phyloP scores from a whole-genome alignment of 192 early-diverging fungal species.

The Podila epicladia region DNA sequence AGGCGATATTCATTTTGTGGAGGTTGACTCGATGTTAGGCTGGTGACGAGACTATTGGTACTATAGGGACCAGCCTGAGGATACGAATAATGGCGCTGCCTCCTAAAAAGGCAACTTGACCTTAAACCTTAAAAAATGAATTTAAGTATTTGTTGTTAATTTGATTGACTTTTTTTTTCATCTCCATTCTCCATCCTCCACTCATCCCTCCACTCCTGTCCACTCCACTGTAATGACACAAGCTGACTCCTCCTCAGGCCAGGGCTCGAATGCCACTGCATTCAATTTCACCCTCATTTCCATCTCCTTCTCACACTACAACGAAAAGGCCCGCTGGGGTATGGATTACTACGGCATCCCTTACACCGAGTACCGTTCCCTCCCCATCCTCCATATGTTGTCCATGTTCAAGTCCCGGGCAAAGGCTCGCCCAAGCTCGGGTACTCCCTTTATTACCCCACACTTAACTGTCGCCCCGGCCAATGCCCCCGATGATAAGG shows the following conservation, averaged over 20 bases:
- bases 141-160: not conserved
- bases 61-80: no score
- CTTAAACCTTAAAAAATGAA: no score
- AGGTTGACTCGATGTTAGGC: no score
- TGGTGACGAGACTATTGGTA: no score
- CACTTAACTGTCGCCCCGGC: not conserved
- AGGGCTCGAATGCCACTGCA: not conserved
- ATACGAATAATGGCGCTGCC: no score
- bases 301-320: constrained; percentile 52
- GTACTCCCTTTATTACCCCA: constrained; percentile 20
- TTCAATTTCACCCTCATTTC: constrained; percentile 14
- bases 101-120: no score
- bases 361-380: constrained; percentile 38
- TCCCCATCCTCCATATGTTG: constrained; percentile 32
- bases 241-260: no score
- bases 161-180: not conserved
- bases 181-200: not conserved
- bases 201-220: not conserved
- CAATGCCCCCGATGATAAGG: not conserved
- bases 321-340: constrained; percentile 53
- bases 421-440: not conserved
- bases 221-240: not conserved
- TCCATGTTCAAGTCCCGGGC: constrained; percentile 37
- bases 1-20: no score
- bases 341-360: constrained; percentile 46